Evolutionary conservation across 371 early-diverging fungal species (phyloP).

Genomic region (Haplosporangium sp.): DNA sequence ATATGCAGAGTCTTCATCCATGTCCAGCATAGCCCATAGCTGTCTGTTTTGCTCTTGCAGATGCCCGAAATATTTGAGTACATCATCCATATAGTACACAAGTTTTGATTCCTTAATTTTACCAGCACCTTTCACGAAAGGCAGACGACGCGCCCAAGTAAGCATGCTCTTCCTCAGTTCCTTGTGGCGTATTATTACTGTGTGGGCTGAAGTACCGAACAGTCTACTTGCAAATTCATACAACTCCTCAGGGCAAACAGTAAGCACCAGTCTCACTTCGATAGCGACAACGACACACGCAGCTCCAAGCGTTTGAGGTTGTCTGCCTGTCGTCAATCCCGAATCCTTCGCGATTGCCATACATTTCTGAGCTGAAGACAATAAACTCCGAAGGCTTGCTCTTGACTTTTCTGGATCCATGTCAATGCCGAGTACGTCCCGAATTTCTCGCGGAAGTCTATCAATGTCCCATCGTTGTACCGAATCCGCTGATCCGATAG

Average conservation of each 20-base stretch:
- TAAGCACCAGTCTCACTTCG: conserved; percentile 13
- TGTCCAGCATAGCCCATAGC: conserved; percentile 27
- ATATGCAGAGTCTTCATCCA: background rate
- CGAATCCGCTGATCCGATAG: conserved; percentile 18
- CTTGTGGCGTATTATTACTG: conserved; percentile 9
- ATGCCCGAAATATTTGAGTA: conserved; percentile 32
- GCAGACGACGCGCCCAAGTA: conserved; percentile 29
- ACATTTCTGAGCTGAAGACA: conserved; percentile 28
- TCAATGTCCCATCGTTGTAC: conserved; percentile 18
- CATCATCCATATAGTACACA: conserved; percentile 31
- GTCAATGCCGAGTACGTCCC: conserved; percentile 14
- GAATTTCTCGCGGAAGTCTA: background rate
- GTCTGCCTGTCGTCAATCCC: conserved; percentile 21
- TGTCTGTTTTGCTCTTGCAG: conserved; percentile 22
- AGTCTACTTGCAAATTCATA: conserved; percentile 9
- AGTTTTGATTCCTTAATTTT: conserved; percentile 18
- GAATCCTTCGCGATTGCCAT: conserved; percentile 32
- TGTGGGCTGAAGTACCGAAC: background rate
- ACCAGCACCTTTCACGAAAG: conserved; percentile 14
- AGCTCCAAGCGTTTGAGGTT: conserved; percentile 11
- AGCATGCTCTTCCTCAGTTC: conserved; percentile 31
- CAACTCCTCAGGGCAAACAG: conserved; percentile 11
- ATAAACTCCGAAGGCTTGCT: conserved; percentile 12
- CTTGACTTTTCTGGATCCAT: background rate
- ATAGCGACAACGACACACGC: conserved; percentile 35